Evolutionary conservation across 495 filamentous ascomycete species (phyloP), one percentile per base, ranked within the genome.

Genomic region (Talaromyces wortmannii): DNA sequence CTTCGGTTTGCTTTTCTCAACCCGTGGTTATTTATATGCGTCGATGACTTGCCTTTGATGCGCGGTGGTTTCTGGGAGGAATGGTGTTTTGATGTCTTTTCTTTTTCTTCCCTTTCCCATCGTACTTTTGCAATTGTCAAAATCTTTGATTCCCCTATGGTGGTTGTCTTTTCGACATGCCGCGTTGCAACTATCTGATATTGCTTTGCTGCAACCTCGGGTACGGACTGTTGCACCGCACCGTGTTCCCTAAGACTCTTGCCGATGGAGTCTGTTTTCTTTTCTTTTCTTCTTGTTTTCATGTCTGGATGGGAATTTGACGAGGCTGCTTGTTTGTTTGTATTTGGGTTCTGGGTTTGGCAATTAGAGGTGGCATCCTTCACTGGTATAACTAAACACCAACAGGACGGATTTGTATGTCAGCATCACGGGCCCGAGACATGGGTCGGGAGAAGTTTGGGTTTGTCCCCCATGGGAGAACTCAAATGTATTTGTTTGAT

Each of bases 301-400:
- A 46, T 23, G 44, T 16, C 44, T n/a, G 15, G 15, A 13, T 10
- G n/a, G 17, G 10, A 2, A n/a, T 46, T 16, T 46, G 44, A 46
- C 16, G 44, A 46, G 44, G 56, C 29, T 58, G n/a, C 31, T 30
- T 46, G 16, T 57, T 13, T 50, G 6, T 45, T 32, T 50, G 45
- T 57, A 61, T 60, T 49, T 57, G 63, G 65, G 59, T 64, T 67
- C 57, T 55, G 55, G 63, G 62, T 55, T 68, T 59, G 62, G 59
- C 62, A 59, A 55, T 67, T 69, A 69, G 65, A 67, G 67, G 57
- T 60, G 63, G 54, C 60, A 53, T 70, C 67, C 67, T 65, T 70
- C 67, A 67, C 62, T 70, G 67, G 63, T 61, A 63, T 59, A 62
- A 58, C 45, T 5, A 55, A 57, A 55, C 31, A 46, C 43, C 40